Conservation (phyloP, 306 rosid genomes). For the Datisca glomerata region DNA sequence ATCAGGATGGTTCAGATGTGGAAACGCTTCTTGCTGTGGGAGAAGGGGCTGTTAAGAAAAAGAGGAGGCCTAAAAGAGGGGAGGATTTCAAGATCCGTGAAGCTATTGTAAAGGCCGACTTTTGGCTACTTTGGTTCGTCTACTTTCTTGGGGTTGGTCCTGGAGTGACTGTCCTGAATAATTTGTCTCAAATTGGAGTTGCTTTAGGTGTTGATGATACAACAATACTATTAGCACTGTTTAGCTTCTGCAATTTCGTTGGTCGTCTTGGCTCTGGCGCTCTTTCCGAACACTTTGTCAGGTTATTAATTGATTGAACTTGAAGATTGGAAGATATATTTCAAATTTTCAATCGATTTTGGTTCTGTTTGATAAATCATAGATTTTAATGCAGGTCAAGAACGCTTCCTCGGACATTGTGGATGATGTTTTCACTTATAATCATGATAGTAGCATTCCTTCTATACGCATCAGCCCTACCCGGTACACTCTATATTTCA, state of each 20-base stretch:
- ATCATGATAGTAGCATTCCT: conserved; percentile 41
- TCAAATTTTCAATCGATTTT: conserved; percentile 1
- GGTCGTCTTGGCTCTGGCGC: conserved; percentile 82
- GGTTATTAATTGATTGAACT: conserved; percentile 18
- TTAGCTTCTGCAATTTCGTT: conserved; percentile 69
- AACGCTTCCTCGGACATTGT: conserved; percentile 51
- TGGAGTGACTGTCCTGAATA: conserved; percentile 75
- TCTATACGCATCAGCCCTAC: conserved; percentile 43
- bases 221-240: conserved; percentile 53
- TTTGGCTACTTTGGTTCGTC: conserved; percentile 81
- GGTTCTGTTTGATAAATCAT: background rate
- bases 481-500: conserved; percentile 49
- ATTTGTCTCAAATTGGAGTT: conserved; percentile 79
- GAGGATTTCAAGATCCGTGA: conserved; percentile 73
- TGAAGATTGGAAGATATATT: background rate
- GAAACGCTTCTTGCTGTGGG: conserved; percentile 76
- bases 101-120: conserved; percentile 77
- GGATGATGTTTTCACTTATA: conserved; percentile 60
- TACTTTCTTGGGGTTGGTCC: conserved; percentile 69
- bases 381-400: conserved; percentile 28
- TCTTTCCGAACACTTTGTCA: conserved; percentile 77
- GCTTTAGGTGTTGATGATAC: conserved; percentile 50
- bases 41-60: conserved; percentile 70
- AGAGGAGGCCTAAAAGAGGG: conserved; percentile 68
- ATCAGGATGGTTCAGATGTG: conserved; percentile 50